Conservation (phyloP, 805 yeast species). For the Yamadazyma philogaea region DNA sequence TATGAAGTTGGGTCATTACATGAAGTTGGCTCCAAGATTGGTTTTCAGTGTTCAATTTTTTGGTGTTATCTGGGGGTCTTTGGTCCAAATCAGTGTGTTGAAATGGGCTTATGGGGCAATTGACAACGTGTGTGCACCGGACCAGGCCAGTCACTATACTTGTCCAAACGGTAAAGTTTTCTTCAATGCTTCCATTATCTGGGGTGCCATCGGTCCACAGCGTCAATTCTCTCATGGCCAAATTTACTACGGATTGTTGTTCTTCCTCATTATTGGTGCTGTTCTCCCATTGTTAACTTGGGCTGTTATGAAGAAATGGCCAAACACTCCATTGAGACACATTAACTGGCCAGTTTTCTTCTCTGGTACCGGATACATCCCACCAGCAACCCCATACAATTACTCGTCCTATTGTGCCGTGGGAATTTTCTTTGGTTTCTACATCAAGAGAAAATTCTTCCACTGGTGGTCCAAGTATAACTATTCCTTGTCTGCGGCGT, state of each 20-base stretch:
- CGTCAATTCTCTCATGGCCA: constrained; percentile 16
- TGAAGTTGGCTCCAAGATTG: constrained; percentile 40
- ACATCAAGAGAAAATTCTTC: constrained; percentile 38
- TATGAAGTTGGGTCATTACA: constrained; percentile 44
- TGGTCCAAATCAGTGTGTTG: constrained; percentile 40
- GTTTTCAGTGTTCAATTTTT: constrained; percentile 42
- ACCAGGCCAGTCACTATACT: constrained; percentile 30
- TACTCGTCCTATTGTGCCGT: constrained; percentile 50
- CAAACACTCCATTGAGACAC: constrained; percentile 21
- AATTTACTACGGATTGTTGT: constrained; percentile 29
- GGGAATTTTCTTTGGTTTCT: constrained; percentile 34
- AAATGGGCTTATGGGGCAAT: constrained; percentile 42
- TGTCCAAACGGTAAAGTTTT: constrained; percentile 43
- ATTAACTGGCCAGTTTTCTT: constrained; percentile 31
- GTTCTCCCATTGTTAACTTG: constrained; percentile 35
- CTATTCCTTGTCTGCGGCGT: constrained; percentile 44
- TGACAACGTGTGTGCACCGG: constrained; percentile 28
- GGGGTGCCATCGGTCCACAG: constrained; percentile 37
- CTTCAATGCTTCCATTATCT: constrained; percentile 43
- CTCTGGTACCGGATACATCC: constrained; percentile 55
- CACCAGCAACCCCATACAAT: constrained; percentile 73
- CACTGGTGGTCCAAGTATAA: constrained; percentile 41
- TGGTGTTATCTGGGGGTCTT: constrained; percentile 42
- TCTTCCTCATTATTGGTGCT: constrained; percentile 40
- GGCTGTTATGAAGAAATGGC: constrained; percentile 42